Evolutionary conservation across 441 rosid species (phyloP).

Genomic region (Melastoma candidum): DNA sequence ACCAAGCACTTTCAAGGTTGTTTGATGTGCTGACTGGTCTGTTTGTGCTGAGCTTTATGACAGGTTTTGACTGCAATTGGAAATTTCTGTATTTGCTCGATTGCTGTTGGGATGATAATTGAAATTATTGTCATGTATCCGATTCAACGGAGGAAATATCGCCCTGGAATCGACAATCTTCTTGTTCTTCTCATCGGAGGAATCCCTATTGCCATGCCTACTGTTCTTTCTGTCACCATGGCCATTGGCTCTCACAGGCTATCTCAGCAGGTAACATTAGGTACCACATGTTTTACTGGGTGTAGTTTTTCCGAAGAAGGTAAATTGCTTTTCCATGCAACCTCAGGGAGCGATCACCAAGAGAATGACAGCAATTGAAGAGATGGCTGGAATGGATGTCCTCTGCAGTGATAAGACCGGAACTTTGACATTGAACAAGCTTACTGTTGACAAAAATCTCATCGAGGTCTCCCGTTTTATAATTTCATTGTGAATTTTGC

Average conservation of each 20-base stretch:
- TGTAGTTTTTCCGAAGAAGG: neutral
- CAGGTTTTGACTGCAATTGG: conserved; percentile 97
- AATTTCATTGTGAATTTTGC: too few relatives aligned
- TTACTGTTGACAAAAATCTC: conserved; percentile 83
- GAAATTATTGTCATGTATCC: conserved; percentile 94
- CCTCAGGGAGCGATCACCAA: conserved; percentile 91
- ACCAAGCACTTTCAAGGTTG: neutral
- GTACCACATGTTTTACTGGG: neutral
- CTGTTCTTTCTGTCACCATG: conserved; percentile 92
- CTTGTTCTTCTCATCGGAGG: conserved; percentile 96
- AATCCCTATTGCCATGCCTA: conserved; percentile 98
- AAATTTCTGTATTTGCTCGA: conserved; percentile 93
- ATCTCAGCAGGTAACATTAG: conserved; percentile 2
- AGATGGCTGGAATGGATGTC: conserved; percentile 99
- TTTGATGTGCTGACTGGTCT: conserved; percentile 2
- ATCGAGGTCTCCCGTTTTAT: conserved; percentile 42
- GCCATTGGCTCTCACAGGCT: conserved; percentile 25
- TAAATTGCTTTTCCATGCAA: conserved; percentile 1
- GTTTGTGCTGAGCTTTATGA: conserved; percentile 10
- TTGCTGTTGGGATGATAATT: conserved; percentile 78
- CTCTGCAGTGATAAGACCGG: conserved; percentile 98
- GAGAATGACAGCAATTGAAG: conserved; percentile 98
- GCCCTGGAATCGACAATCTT: conserved; percentile 93
- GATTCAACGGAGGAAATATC: conserved; percentile 74
- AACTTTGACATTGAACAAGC: conserved; percentile 81